Conservation (phyloP, 495 filamentous ascomycete genomes). For the Astrocystis sublimbata region DNA sequence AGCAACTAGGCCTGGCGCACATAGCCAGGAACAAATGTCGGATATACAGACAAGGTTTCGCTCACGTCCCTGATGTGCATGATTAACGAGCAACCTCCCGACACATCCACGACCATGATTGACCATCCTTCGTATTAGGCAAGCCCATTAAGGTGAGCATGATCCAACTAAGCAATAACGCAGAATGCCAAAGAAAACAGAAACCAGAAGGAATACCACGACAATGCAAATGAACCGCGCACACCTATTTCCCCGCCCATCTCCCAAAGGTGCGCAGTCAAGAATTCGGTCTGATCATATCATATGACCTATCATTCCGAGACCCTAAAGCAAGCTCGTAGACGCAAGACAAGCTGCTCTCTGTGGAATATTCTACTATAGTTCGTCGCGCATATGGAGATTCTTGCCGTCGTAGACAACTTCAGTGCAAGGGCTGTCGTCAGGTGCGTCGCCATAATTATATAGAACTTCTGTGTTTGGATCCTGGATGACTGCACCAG, state of each 20-base stretch:
- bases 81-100: neutral
- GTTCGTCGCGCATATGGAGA: neutral
- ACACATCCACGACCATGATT: neutral
- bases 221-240: neutral
- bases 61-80: neutral
- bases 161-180: neutral
- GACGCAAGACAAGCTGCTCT: neutral
- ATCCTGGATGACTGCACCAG: neutral
- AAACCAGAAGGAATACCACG: too few species aligned
- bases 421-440: conserved; percentile 7
- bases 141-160: neutral
- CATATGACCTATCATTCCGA: too few species aligned
- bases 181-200: neutral
- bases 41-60: neutral
- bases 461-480: neutral
- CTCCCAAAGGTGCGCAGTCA: neutral
- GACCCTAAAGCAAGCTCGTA: neutral
- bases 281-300: neutral
- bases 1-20: neutral
- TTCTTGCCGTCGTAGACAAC: neutral
- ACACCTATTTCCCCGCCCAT: neutral
- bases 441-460: neutral
- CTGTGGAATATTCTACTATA: neutral
- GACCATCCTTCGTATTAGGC: neutral
- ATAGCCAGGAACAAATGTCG: neutral